These are phyloP conservation scores for Beauveria brongniartii DNA, from an alignment of 2,329 filamentous ascomycete species.

Conservation along the genomic window DNA sequence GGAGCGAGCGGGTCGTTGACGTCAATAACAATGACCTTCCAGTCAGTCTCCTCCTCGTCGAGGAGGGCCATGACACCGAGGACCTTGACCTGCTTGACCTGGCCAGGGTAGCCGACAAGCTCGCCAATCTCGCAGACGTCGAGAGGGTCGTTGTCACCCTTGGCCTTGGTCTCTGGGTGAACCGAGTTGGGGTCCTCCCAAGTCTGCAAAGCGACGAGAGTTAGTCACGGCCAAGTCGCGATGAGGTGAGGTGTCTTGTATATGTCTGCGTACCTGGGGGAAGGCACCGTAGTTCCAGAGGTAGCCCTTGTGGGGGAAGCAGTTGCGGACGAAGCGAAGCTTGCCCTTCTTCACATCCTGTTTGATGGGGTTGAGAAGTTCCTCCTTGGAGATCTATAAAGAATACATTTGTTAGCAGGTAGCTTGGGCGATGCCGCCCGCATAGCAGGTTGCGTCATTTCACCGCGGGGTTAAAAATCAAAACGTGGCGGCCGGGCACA, in stretches of 20 bases:
- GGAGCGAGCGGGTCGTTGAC: conserved; percentile 92
- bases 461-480: background rate
- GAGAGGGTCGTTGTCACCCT: conserved; percentile 98
- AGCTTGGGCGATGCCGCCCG: background rate
- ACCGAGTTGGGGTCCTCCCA: conserved; percentile 97
- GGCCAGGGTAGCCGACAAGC: conserved; percentile 89
- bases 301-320: conserved; percentile 99
- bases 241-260: background rate
- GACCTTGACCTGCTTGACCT: conserved; percentile 99
- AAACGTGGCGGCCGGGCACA: conserved; percentile 1
- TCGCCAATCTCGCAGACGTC: conserved; percentile 99
- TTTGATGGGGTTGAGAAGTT: conserved; percentile 97
- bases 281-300: conserved; percentile 99
- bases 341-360: conserved; percentile 99
- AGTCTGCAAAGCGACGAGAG: conserved; percentile 50
- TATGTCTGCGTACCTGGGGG: conserved; percentile 63
- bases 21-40: conserved; percentile 99
- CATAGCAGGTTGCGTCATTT: conserved; percentile 9
- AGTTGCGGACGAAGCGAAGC: conserved; percentile 98
- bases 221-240: conserved; percentile 12
- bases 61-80: conserved; percentile 98
- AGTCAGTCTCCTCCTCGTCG: conserved; percentile 99
- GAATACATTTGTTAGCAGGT: conserved; percentile 1
- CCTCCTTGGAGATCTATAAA: conserved; percentile 90
- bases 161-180: conserved; percentile 99